Evolutionary conservation across 495 filamentous ascomycete species (phyloP), one percentile per base, ranked within the genome.

Genomic region (Acidomyces sp.): DNA sequence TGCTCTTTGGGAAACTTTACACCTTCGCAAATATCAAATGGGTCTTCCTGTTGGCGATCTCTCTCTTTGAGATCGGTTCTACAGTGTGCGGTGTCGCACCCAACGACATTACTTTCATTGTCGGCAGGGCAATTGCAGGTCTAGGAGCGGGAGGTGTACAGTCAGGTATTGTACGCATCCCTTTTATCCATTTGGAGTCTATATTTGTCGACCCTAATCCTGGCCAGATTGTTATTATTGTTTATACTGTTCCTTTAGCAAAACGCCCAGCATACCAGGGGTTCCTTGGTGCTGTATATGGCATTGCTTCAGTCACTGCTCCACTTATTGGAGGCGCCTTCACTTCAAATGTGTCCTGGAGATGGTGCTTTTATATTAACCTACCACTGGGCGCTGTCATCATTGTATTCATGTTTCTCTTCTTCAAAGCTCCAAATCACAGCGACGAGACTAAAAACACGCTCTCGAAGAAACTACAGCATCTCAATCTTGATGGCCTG

Each of bases 341-440:
- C 9, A 49, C 46, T 17, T 4, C 24, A 43, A 61, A 68, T 9
- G 50, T 54, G 2, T 59, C 51, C 0, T 54, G 44, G 2, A 62
- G 62, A 34, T 62, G 46, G 11, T 63, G 75, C 52, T 78, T 79
- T 52, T 79, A 78, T 47, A 76, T 82, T 40, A 81, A 79, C 50
- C 62, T 80, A 17, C 75, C 74, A 0, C 62, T 78, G 29, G 75
- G 74, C 11, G 72, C 45, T 3, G 35, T 74, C 10, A 62, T 67
- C 1, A 28, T 28, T 13, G 64, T 57, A 5, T 13, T 65, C 6
- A 47, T 75, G 15, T 27, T 75, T 13, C 36, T 65, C 20, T 60
- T 74, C 43, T 49, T 72, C 42, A 50, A 62, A 4, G 62, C 75
- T 4, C 73, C 76, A 3, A 53, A 66, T 36, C 46, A 63, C 12